Percentiles rank a stretch among this genome's conserved stretches.
phyloP scores from a whole-genome alignment of 164 flowering plant genomes.

The Vitis rotundifolia region DNA sequence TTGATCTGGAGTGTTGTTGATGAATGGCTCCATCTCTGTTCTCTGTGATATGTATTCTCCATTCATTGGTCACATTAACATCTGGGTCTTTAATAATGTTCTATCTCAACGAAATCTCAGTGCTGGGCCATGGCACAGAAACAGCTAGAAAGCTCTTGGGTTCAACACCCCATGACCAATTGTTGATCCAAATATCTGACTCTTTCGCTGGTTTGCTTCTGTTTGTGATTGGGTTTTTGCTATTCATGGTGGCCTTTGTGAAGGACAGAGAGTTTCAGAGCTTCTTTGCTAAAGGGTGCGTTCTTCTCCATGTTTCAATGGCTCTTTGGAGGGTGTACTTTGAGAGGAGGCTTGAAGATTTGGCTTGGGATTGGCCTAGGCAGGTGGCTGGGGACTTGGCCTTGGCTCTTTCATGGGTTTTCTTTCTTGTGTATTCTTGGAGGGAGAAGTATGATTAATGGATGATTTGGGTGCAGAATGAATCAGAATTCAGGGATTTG shows the following conservation, averaged over 20 bases:
- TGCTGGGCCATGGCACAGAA: conserved; percentile 23
- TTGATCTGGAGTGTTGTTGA: not conserved
- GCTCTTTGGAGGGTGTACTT: conserved; percentile 25
- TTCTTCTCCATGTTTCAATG: conserved; percentile 18
- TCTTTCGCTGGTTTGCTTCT: conserved; percentile 30
- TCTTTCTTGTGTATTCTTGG: conserved; percentile 25
- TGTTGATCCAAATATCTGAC: conserved; percentile 22
- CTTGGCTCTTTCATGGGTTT: conserved; percentile 30
- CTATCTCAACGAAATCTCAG: conserved; percentile 20
- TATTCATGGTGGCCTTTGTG: conserved; percentile 33
- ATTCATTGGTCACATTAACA: conserved; percentile 15
- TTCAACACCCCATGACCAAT: conserved; percentile 28
- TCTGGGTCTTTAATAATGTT: conserved; percentile 26
- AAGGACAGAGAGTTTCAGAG: conserved; percentile 25
- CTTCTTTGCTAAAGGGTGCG: conserved; percentile 29
- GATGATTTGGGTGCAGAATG: not conserved
- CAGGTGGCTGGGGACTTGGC: conserved; percentile 23
- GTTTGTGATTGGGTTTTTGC: conserved; percentile 25
- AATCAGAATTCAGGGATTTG: not conserved
- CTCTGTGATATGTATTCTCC: conserved; percentile 25
- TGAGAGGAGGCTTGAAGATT: conserved; percentile 25
- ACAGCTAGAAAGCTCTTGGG: conserved; percentile 23
- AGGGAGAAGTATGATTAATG: conserved; percentile 27
- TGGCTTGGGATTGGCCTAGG: conserved; percentile 30
- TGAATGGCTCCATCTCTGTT: conserved; percentile 17